A percentile compares a stretch with the other conserved stretches of the same genome.
phyloP scores from a whole-genome alignment of 2,329 filamentous ascomycete species.

The Diplodia intermedia region DNA sequence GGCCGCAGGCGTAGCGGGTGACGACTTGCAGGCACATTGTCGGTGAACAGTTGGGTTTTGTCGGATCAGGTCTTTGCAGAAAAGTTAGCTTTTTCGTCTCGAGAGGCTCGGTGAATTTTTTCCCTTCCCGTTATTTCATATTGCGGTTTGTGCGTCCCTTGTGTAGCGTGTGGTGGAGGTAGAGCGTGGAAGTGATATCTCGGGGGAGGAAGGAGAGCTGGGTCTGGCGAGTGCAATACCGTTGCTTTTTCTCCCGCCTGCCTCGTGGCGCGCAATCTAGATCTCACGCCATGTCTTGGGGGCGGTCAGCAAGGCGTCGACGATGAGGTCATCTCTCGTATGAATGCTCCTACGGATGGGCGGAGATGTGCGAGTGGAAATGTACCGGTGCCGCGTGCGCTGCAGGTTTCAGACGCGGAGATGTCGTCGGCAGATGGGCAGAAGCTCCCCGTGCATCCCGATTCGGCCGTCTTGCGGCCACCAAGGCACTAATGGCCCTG shows the following conservation, averaged over 20 bases:
- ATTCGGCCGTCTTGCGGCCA: not conserved
- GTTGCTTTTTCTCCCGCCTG: not conserved
- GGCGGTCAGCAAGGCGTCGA: not conserved
- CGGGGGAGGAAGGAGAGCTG: not conserved
- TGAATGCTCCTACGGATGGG: not conserved
- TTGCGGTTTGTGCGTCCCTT: not conserved
- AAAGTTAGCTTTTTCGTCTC: not conserved
- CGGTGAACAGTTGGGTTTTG: not conserved
- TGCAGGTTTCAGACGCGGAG: not conserved
- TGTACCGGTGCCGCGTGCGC: not conserved
- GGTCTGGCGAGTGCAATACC: not conserved
- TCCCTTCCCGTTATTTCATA: no score
- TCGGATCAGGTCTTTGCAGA: not conserved
- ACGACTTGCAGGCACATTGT: not conserved
- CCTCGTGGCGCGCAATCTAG: not conserved
- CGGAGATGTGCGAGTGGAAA: not conserved
- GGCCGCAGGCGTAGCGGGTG: slow-evolving; percentile 18
- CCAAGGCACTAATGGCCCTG: not conserved
- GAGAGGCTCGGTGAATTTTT: no score
- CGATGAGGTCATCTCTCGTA: not conserved
- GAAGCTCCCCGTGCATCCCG: not conserved
- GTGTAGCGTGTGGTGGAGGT: not conserved
- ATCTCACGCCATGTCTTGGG: slow-evolving; percentile 11
- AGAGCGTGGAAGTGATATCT: not conserved
- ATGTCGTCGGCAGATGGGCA: not conserved